Percentiles rank a stretch among this genome's conserved stretches.
These are phyloP conservation scores for Solanum chmielewskii DNA, from an alignment of 257 asterid species.

Conservation along the genomic window DNA sequence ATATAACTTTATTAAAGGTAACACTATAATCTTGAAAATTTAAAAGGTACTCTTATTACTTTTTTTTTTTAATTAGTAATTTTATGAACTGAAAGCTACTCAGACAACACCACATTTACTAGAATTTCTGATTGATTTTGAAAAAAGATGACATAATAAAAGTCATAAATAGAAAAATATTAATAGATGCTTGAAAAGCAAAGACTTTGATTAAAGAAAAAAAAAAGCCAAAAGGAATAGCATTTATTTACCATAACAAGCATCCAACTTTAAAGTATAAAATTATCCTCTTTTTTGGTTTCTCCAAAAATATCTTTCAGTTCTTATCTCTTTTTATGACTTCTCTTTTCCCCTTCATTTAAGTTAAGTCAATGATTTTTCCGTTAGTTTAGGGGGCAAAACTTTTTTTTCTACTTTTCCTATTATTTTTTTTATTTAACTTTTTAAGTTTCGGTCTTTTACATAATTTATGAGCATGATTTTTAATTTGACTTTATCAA, in stretches of 20 bases:
- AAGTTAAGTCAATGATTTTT: not conserved
- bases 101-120: conserved; percentile 1
- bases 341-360: not conserved
- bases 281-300: conserved; percentile 1
- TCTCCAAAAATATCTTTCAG: not conserved
- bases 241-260: conserved; percentile 25
- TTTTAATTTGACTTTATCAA: no score
- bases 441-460: not conserved
- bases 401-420: not conserved
- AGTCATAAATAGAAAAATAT: not conserved
- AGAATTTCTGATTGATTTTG: conserved; percentile 1
- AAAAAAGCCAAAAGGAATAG: conserved; percentile 24
- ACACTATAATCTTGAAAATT: not conserved
- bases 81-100: conserved; percentile 11
- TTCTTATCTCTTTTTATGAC: not conserved
- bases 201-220: conserved; percentile 3
- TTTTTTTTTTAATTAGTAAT: not conserved
- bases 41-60: not conserved
- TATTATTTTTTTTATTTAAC: not conserved
- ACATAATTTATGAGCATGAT: fast-evolving
- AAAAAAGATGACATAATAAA: not conserved
- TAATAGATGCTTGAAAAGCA: conserved; percentile 12
- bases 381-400: not conserved
- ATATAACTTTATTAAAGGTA: conserved; percentile 33
- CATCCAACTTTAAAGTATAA: conserved; percentile 18